These are phyloP conservation scores for Bipolaris cookei DNA, from an alignment of 2,329 filamentous ascomycete species.

Conservation along the genomic window DNA sequence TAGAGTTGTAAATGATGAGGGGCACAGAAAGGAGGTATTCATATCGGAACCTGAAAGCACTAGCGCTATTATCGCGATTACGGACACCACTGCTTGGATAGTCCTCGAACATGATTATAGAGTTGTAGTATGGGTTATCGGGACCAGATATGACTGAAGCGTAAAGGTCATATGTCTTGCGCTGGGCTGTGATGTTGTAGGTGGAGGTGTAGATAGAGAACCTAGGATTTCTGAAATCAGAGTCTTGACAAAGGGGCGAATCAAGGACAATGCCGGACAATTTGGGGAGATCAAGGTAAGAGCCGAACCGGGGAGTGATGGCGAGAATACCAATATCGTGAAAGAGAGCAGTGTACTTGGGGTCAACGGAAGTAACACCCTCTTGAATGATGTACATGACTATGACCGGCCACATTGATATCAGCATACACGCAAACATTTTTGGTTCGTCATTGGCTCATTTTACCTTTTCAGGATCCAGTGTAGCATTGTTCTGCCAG, in stretches of 20 bases:
- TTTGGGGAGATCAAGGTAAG: slow-evolving; percentile 30
- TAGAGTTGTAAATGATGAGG: slow-evolving; percentile 27
- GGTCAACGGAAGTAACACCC: slow-evolving; percentile 26
- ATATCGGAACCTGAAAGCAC: slow-evolving; percentile 48
- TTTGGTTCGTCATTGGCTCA: background rate
- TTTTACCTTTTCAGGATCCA: slow-evolving; percentile 2
- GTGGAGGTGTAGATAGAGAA: slow-evolving; percentile 32
- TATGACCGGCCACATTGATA: slow-evolving; percentile 1
- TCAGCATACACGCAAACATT: background rate
- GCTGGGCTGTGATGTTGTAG: slow-evolving; percentile 48
- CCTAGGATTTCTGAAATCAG: slow-evolving; percentile 33
- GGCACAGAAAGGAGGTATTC: slow-evolving; percentile 38
- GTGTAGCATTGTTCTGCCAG: slow-evolving; percentile 28
- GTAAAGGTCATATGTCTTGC: slow-evolving; percentile 50
- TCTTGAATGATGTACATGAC: slow-evolving; percentile 36
- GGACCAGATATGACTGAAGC: slow-evolving; percentile 41
- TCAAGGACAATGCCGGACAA: slow-evolving; percentile 33
- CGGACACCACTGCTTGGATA: slow-evolving; percentile 58
- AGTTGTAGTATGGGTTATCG: slow-evolving; percentile 35
- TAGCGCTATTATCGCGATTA: background rate
- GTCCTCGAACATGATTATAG: slow-evolving; percentile 63
- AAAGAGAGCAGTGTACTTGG: slow-evolving; percentile 32
- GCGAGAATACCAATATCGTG: slow-evolving; percentile 25
- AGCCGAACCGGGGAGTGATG: slow-evolving; percentile 21
- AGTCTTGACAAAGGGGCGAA: slow-evolving; percentile 37